Conservation (phyloP, 208 protist species). For the Jaenimonas drosophilae region DNA sequence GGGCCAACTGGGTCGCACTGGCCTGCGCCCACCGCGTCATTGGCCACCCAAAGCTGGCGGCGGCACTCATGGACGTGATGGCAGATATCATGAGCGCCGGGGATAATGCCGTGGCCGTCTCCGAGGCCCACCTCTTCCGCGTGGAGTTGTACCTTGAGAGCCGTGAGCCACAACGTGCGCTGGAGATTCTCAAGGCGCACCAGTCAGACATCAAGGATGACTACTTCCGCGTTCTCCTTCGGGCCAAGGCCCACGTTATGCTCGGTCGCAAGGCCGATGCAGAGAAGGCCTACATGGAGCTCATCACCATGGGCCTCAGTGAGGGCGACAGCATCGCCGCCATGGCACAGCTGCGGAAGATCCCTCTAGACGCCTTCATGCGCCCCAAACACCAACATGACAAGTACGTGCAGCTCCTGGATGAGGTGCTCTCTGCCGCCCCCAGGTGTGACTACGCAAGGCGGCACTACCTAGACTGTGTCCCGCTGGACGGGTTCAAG, state of each 20-base stretch:
- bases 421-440: conserved; percentile 30
- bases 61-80: conserved; percentile 73
- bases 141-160: conserved; percentile 66
- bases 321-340: conserved; percentile 76
- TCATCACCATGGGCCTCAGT: conserved; percentile 45
- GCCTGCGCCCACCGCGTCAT: conserved; percentile 74
- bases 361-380: conserved; percentile 47
- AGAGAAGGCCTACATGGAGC: conserved; percentile 68
- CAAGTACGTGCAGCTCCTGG: conserved; percentile 61
- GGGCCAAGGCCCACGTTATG: conserved; percentile 54
- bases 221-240: conserved; percentile 40
- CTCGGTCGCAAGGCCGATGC: conserved; percentile 67
- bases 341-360: conserved; percentile 69
- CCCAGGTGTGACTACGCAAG: conserved; percentile 51
- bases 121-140: conserved; percentile 61
- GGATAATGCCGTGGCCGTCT: conserved; percentile 60
- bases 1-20: conserved; percentile 83
- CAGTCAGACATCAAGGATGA: conserved; percentile 55
- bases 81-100: conserved; percentile 62
- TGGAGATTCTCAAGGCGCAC: conserved; percentile 77
- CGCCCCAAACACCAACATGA: conserved; percentile 34
- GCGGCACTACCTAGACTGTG: conserved; percentile 68
- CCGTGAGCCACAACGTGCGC: conserved; percentile 34
- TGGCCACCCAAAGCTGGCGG: conserved; percentile 53
- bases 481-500: conserved; percentile 61